Evolutionary conservation across 2,329 filamentous ascomycete genomes (phyloP), one percentile per base, ranked within the genome.

Genomic region (Penicillium sp.): DNA sequence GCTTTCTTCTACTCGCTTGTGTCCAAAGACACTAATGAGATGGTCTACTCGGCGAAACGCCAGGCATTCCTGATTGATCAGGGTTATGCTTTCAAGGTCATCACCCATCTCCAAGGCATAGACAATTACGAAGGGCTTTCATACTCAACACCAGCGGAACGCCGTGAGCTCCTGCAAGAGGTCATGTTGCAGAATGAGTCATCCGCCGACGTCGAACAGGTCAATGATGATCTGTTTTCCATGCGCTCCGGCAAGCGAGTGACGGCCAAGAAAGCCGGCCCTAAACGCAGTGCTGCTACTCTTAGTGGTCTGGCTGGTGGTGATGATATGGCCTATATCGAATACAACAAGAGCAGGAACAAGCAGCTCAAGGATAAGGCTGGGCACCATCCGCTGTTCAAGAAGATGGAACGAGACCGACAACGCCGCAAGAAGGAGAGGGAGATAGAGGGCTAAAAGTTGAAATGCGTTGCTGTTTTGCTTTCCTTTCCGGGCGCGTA

Each of bases 1-100:
- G 94, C 94, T 0, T 99, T 97, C 75, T 99, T 99, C 79, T 99
- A 99, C 77, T 96, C 91, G 0, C 83, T 99, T 1, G 94, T 99
- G 4, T 96, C 90, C 6, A 97, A 97, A 73, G 94, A 99, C 71
- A 99, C 94, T 0, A 88, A 92, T 59, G 94, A 99, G 73, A 97
- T 99, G 93, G 94, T 87, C 71, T 99, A 96, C 74, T 97, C 93
- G 0, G 92, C 92, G 4, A 97, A 97, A 75, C 85, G 94, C 10
- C 94, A 99, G 74, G 93, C 94, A 1, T 99, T 99, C 78, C 81
- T 99, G 1, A 92, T 99, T 22, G 94, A 99, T 64, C 94, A 99
- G 75, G 94, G 94, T 10, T 99, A 99, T 72, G 93, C 94, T 0
- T 99, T 99, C 82, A 97, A 97, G 72, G 93, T 97, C 60, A 99